Conservation (phyloP, 176 grass and related monocot genomes). For the Bolboschoenus planiculmis region DNA sequence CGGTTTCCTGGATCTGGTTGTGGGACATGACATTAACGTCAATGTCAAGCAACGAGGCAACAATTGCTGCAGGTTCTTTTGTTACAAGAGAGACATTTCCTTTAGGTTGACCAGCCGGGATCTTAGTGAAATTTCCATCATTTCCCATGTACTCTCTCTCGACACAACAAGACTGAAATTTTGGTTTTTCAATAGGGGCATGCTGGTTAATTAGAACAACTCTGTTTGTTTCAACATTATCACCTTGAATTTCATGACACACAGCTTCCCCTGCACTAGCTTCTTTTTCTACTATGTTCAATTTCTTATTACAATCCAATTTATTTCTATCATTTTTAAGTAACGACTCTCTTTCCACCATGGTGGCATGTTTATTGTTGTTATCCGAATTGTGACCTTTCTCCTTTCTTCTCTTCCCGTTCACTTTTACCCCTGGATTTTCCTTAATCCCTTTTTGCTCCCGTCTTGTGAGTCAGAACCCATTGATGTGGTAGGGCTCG, state of each 20-base stretch:
- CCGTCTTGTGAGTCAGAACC: not conserved
- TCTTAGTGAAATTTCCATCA: not conserved
- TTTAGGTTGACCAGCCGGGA: not conserved
- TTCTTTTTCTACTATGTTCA: not conserved
- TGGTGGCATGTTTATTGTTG: not conserved
- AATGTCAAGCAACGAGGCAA: not conserved
- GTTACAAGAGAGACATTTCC: not conserved
- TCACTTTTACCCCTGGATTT: not conserved
- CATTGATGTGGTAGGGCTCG: not conserved
- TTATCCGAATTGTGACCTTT: not conserved
- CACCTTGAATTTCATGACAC: not conserved
- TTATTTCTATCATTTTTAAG: not conserved
- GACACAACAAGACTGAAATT: not conserved
- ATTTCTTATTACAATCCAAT: not conserved
- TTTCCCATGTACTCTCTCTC: not conserved
- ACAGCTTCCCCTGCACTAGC: not conserved
- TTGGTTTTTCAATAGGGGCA: not conserved
- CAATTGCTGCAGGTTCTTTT: not conserved
- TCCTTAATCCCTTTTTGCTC: not conserved
- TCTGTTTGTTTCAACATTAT: not conserved
- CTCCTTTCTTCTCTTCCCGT: not conserved
- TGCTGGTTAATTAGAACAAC: not conserved
- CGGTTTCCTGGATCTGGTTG: not conserved
- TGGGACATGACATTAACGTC: not conserved
- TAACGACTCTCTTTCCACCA: not conserved